phyloP scores from a whole-genome alignment of 495 filamentous ascomycete genomes.

The Cryomyces minteri region DNA sequence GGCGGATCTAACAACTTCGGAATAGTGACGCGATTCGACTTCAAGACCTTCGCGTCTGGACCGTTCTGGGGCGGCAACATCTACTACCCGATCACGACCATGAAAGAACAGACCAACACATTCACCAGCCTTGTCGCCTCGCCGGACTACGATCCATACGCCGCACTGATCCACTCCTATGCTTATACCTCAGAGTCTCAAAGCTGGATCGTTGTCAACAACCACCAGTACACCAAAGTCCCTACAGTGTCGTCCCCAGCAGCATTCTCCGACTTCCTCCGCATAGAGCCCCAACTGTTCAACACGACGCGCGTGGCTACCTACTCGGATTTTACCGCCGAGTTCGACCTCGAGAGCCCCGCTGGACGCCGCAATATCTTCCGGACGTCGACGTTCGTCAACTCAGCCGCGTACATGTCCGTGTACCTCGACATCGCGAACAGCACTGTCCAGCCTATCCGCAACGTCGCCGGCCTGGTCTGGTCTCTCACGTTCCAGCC shows the following conservation, averaged over 20 bases:
- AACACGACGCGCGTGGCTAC: not conserved
- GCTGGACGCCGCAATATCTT: not conserved
- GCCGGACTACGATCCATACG: not conserved
- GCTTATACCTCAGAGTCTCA: not conserved
- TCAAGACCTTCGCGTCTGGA: slow-evolving; percentile 7
- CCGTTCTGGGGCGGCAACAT: slow-evolving; percentile 12
- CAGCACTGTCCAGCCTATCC: not conserved
- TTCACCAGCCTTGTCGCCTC: slow-evolving; percentile 2
- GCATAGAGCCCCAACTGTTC: not conserved
- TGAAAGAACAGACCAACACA: not conserved
- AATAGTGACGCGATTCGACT: slow-evolving; percentile 19
- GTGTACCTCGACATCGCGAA: not conserved
- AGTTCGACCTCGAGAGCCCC: too few relatives aligned
- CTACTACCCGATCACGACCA: not conserved
- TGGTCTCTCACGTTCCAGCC: not conserved
- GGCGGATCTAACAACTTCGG: slow-evolving; percentile 27
- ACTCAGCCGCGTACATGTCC: not conserved
- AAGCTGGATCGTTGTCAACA: not conserved
- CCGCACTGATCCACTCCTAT: not conserved
- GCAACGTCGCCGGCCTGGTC: not conserved
- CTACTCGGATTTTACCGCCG: not conserved
- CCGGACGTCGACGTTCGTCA: not conserved
- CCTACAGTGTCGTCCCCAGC: not conserved
- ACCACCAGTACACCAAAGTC: not conserved
- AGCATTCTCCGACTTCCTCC: not conserved